Evolutionary conservation across 1,139 yeast species (phyloP), one percentile per base, ranked within the genome.

Genomic region (Pichia terricola): DNA sequence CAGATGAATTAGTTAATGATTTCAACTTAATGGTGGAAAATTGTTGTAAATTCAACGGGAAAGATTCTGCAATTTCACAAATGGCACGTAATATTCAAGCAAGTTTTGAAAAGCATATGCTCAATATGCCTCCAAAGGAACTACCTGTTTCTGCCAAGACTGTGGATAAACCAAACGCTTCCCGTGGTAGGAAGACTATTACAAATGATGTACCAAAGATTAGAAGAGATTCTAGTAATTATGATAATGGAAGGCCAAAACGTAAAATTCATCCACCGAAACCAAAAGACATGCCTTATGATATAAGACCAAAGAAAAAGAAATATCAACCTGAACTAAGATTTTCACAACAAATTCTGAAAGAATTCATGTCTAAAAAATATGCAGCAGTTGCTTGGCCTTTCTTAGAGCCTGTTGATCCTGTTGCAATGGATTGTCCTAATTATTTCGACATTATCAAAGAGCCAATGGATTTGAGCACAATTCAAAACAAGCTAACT

Each of bases 251-350:
- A 37, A 75, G 98, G 53, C 97, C 98, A 38, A 89, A 89, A 66
- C 78, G 99, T 54, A 94, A 88, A 56, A 87, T 91, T 41, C 96
- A 89, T 60, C 98, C 98, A 3, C 98, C 98, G 44, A 83, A 85
- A 58, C 85, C 96, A 22, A 87, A 87, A 60, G 97, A 91, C 61
- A 76, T 89, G 61, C 95, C 95, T 3, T 87, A 87, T 57, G 96
- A 87, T 58, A 77, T 76, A 37, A 78, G 94, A 60, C 98, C 97
- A 40, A 77, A 94, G 52, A 85, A 87, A 64, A 89, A 91, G 75
- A 91, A 87, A 69, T 81, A 73, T 62, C 95, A 94, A 39, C 83
- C 91, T 11, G 97, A 91, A 63, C 74, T 91, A 59, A 74, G 91
- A 57, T 94, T 82, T 65, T 86, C 95, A 59, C 83, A 79, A 53